Conservation (phyloP, 257 asterid species). For the Nicotiana benthamiana region DNA sequence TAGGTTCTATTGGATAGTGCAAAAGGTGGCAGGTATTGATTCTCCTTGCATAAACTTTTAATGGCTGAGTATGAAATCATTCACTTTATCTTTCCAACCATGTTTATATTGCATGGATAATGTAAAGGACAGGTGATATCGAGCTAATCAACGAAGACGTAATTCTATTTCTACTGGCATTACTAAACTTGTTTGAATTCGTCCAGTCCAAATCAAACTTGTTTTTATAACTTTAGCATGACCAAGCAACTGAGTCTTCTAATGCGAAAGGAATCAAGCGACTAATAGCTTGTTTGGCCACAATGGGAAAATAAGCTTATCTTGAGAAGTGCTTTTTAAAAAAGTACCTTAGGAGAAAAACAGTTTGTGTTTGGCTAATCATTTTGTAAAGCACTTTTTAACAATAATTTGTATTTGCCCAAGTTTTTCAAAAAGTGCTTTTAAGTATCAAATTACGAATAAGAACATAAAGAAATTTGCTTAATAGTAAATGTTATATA, state of each 20-base stretch:
- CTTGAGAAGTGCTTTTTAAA: too few relatives aligned
- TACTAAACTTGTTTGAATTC: not conserved
- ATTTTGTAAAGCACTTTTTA: too few relatives aligned
- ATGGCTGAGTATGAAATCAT: not conserved
- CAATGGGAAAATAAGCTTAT: too few relatives aligned
- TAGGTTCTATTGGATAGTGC: constrained; percentile 96
- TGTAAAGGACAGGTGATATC: too few relatives aligned
- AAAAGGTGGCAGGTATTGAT: constrained; percentile 76
- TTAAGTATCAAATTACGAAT: too few relatives aligned
- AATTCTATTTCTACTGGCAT: not conserved
- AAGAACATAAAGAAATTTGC: too few relatives aligned
- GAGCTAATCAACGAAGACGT: not conserved
- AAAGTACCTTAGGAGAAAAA: too few relatives aligned
- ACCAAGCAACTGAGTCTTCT: not conserved
- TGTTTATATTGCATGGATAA: too few relatives aligned
- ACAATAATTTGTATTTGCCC: too few relatives aligned
- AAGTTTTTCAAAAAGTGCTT: too few relatives aligned
- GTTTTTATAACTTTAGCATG: not conserved
- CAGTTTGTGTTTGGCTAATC: too few relatives aligned
- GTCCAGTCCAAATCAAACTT: not conserved
- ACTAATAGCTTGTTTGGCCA: not conserved
- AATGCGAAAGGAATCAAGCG: not conserved
- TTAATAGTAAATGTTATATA: too few relatives aligned
- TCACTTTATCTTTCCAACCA: not conserved
- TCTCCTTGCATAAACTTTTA: not conserved